phyloP scores from a whole-genome alignment of 176 grass and related monocot species.

The barley (Hordeum vulgare) region DNA sequence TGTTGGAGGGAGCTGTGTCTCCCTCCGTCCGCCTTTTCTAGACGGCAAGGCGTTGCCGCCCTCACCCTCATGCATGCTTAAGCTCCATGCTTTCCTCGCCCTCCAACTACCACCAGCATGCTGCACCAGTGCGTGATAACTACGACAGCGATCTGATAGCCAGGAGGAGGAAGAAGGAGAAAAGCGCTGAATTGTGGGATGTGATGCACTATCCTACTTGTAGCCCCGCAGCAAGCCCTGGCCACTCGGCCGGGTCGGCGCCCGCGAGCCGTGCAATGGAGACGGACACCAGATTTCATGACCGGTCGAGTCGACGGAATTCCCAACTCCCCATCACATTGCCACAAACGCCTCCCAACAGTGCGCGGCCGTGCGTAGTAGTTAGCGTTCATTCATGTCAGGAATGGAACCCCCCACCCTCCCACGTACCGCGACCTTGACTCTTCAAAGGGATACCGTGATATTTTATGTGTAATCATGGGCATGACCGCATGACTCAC shows the following conservation, averaged over 20 bases:
- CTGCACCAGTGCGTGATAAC: slow-evolving; percentile 8
- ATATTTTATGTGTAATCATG: too few species aligned
- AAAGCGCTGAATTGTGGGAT: slow-evolving; percentile 3
- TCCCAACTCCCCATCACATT: background rate
- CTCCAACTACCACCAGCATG: slow-evolving; percentile 39
- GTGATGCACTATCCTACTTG: background rate
- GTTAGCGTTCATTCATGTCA: slow-evolving; percentile 25
- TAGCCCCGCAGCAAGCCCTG: background rate
- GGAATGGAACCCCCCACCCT: slow-evolving; percentile 30
- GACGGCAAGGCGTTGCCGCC: background rate
- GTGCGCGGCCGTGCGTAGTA: background rate
- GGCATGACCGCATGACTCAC: too few species aligned
- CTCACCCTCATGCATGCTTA: background rate
- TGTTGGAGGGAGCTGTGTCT: background rate
- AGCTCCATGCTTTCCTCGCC: background rate
- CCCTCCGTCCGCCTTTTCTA: background rate
- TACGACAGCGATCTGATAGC: slow-evolving; percentile 1
- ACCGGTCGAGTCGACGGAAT: background rate
- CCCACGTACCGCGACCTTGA: background rate
- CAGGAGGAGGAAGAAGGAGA: background rate
- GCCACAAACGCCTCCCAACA: background rate
- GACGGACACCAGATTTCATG: background rate
- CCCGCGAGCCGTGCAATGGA: background rate
- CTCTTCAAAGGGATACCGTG: background rate
- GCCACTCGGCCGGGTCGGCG: background rate